Conservation (phyloP, 352 stramenopile genomes). For the Globisporangium acanthophoron region DNA sequence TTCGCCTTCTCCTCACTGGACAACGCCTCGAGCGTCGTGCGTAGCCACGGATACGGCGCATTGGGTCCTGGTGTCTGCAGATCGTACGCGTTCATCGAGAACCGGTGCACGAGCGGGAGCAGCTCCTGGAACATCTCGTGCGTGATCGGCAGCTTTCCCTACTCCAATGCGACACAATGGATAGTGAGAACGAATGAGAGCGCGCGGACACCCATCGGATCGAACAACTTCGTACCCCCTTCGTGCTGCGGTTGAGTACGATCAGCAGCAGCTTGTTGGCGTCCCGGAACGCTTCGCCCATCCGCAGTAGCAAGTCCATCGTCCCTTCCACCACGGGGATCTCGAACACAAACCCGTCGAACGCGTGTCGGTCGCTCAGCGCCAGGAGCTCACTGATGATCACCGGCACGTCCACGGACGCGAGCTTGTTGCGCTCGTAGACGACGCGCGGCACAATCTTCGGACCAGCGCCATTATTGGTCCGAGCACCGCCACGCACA, state of each 20-base stretch:
- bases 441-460: slow-evolving; percentile 71
- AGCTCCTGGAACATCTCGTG: slow-evolving; percentile 52
- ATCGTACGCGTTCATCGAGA: slow-evolving; percentile 84
- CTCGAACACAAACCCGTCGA: slow-evolving; percentile 78
- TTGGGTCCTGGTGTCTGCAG: slow-evolving; percentile 58
- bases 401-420: slow-evolving; percentile 37
- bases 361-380: slow-evolving; percentile 30
- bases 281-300: slow-evolving; percentile 43
- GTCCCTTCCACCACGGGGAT: slow-evolving; percentile 58
- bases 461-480: slow-evolving; percentile 15
- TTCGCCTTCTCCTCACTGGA: slow-evolving; percentile 36
- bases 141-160: slow-evolving; percentile 49
- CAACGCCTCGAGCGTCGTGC: slow-evolving; percentile 48
- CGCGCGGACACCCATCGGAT: neutral
- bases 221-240: slow-evolving; percentile 24
- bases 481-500: slow-evolving; percentile 28
- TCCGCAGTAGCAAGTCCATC: slow-evolving; percentile 50
- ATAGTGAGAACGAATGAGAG: neutral
- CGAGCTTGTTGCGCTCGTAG: slow-evolving; percentile 69
- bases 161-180: neutral
- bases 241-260: slow-evolving; percentile 52
- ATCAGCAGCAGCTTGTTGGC: slow-evolving; percentile 55
- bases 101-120: slow-evolving; percentile 61
- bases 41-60: slow-evolving; percentile 61
- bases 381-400: slow-evolving; percentile 51